Evolutionary conservation across 1,139 yeast genomes (phyloP).

Genomic region (Hemisphaericaspora xylanilytica): DNA sequence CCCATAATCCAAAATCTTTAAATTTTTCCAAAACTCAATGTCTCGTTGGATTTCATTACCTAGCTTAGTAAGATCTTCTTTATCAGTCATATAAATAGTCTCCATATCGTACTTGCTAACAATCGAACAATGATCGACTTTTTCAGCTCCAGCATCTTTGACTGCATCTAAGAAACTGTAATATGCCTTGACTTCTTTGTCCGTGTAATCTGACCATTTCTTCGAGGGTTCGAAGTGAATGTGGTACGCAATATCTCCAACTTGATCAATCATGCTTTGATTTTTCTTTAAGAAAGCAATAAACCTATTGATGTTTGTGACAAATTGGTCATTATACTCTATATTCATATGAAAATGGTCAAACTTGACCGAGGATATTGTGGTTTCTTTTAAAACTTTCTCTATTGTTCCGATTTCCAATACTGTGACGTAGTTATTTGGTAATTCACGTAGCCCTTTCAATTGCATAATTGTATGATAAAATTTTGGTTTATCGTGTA

Average conservation of each 20-base stretch:
- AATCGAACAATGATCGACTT: constrained; percentile 40
- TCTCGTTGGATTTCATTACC: constrained; percentile 44
- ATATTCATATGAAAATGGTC: constrained; percentile 34
- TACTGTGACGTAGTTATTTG: constrained; percentile 20
- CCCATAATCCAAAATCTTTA: constrained; percentile 38
- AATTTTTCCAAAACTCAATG: constrained; percentile 34
- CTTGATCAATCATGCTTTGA: constrained; percentile 17
- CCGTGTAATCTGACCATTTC: constrained; percentile 36
- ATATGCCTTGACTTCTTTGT: constrained; percentile 27
- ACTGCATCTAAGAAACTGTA: constrained; percentile 24
- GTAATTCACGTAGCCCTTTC: constrained; percentile 23
- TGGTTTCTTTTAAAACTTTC: constrained; percentile 11
- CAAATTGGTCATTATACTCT: constrained; percentile 34
- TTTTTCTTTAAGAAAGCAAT: constrained; percentile 23
- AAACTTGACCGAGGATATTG: constrained; percentile 19
- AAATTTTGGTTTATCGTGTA: constrained; percentile 32
- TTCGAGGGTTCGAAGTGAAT: constrained; percentile 35
- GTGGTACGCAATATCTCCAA: constrained; percentile 34
- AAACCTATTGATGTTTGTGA: constrained; percentile 21
- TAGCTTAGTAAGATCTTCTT: constrained; percentile 30
- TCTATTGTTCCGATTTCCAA: constrained; percentile 20
- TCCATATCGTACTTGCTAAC: constrained; percentile 38
- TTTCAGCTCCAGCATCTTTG: constrained; percentile 23
- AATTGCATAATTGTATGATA: constrained; percentile 29
- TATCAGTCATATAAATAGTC: constrained; percentile 36